Conservation (phyloP, 2,329 filamentous ascomycete species). For the Aspergillus spinulosporus region DNA sequence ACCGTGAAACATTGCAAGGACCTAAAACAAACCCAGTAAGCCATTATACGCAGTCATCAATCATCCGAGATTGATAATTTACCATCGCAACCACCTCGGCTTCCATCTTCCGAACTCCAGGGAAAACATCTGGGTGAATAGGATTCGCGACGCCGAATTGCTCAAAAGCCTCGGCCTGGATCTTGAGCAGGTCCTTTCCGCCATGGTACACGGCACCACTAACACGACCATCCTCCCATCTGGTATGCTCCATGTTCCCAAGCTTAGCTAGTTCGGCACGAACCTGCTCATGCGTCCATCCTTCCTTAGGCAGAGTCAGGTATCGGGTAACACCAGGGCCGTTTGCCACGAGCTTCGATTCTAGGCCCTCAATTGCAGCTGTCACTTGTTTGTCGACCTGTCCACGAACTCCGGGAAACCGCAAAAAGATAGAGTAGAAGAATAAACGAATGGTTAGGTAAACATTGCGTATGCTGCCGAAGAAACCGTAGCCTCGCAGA, state of each 20-base stretch:
- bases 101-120: conserved; percentile 98
- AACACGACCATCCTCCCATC: conserved; percentile 94
- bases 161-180: conserved; percentile 91
- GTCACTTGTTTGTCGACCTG: conserved; percentile 83
- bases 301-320: conserved; percentile 75
- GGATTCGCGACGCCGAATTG: conserved; percentile 95
- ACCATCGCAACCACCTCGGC: conserved; percentile 97
- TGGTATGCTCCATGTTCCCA: conserved; percentile 84
- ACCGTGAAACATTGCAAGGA: conserved; percentile 80
- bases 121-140: conserved; percentile 97
- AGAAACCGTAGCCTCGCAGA: conserved; percentile 80
- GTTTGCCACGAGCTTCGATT: conserved; percentile 77
- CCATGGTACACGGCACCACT: conserved; percentile 96
- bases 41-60: background rate
- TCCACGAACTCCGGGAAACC: conserved; percentile 78
- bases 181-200: conserved; percentile 73
- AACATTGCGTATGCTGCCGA: conserved; percentile 74
- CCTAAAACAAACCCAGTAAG: conserved; percentile 38
- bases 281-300: conserved; percentile 77
- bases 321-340: conserved; percentile 71
- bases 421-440: conserved; percentile 81
- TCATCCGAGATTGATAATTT: conserved; percentile 19
- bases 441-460: conserved; percentile 71
- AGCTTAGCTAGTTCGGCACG: conserved; percentile 76
- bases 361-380: conserved; percentile 75